Evolutionary conservation across 495 filamentous ascomycete genomes (phyloP), one percentile per base, ranked within the genome.

Genomic region (Daldinia bambusicola): DNA sequence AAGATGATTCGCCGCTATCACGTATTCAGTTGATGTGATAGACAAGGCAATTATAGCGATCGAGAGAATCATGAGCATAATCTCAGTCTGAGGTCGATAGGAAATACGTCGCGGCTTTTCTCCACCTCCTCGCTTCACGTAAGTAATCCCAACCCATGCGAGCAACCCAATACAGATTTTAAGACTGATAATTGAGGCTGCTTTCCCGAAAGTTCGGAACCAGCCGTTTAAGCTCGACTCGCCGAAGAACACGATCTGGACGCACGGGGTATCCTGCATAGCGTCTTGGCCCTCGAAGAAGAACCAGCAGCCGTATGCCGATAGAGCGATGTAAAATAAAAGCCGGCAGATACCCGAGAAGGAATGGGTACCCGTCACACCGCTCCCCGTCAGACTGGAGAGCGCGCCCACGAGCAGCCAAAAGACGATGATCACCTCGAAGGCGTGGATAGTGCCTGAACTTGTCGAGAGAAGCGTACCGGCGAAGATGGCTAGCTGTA

Each of bases 291-390:
- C 70, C 14, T 14, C 20, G 40, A 69, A 73, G 66, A 67, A 73
- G 61, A 73, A 73, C 70, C 70, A 73, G 50, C 66, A 73, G 22
- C 66, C 61, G 14, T 73, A 73, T 8, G 70, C 43, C 36, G 70
- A 65, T 8, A 73, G 48, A 30, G 70, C 70, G n/a, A 41, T 31
- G 61, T 73, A 73, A 6, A 73, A 65, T 6, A 61, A 22, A 26
- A 73, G 50, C 4, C 66, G 66, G 22, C 61, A 67, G 10, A 38
- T 48, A 5, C 59, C 60, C 0, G 63, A 53, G n/a, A 69, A 61
- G 55, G 56, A 56, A n/a, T 52, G 52, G 4, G 55, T 50, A 20
- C 51, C 55, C 18, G 43, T 61, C 34, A 69, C 12, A 20, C 58
- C 61, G 16, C 57, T 55, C 26, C 61, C 63, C 1, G 70, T 69